These are phyloP conservation scores for Epichloe aotearoae DNA, from an alignment of 2,329 filamentous ascomycete species.

Conservation along the genomic window DNA sequence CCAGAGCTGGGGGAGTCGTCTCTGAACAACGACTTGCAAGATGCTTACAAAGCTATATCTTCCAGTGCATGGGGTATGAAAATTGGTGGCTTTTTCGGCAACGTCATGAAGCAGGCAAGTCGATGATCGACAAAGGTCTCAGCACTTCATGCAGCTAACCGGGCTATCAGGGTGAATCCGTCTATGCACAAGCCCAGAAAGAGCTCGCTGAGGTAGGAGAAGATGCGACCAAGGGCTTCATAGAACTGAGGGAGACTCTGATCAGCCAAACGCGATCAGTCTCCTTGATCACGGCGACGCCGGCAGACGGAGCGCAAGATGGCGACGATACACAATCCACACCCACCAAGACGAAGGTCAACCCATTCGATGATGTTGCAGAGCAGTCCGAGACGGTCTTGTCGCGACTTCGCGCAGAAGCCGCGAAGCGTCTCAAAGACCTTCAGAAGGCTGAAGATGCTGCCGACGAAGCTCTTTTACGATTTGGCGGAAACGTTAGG, in stretches of 20 bases:
- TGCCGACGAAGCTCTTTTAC: slow-evolving; percentile 85
- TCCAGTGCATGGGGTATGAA: slow-evolving; percentile 81
- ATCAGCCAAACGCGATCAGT: slow-evolving; percentile 62
- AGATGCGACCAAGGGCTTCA: slow-evolving; percentile 72
- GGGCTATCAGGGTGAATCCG: slow-evolving; percentile 52
- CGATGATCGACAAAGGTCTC: not conserved
- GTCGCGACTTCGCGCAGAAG: slow-evolving; percentile 61
- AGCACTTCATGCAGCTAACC: not conserved
- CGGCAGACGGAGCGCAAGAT: slow-evolving; percentile 18
- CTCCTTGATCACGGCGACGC: slow-evolving; percentile 41
- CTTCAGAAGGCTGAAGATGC: slow-evolving; percentile 89
- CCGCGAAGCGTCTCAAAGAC: slow-evolving; percentile 72
- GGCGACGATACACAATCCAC: slow-evolving; percentile 29
- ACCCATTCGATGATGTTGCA: slow-evolving; percentile 28
- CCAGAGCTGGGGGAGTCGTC: slow-evolving; percentile 31
- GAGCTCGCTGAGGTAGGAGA: slow-evolving; percentile 68
- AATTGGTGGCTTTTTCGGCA: slow-evolving; percentile 79
- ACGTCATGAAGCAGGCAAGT: slow-evolving; percentile 77
- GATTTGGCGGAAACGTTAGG: slow-evolving; percentile 79
- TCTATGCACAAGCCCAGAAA: slow-evolving; percentile 75
- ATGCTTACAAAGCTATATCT: slow-evolving; percentile 89
- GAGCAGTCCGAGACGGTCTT: slow-evolving; percentile 52
- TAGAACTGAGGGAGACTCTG: slow-evolving; percentile 52
- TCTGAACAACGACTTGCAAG: slow-evolving; percentile 80
- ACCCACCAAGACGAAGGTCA: slow-evolving; percentile 28